Conservation (phyloP, 257 asterid species). For the Ocimum tenuiflorum region DNA sequence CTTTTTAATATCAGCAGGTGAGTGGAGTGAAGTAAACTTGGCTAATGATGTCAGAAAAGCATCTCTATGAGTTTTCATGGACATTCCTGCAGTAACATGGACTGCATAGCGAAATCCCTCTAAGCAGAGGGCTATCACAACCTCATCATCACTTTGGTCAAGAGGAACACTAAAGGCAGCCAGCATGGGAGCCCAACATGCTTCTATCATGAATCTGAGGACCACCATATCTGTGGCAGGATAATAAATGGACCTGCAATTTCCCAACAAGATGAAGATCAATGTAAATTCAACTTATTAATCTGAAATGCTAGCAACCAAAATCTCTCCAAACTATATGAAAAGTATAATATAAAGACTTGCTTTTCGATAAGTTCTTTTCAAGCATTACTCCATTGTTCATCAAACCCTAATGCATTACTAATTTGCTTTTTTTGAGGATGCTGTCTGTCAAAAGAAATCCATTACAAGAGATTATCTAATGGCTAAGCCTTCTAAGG, state of each 20-base stretch:
- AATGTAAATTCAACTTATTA: constrained; percentile 11
- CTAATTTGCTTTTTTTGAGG: neutral
- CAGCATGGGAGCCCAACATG: constrained; percentile 99
- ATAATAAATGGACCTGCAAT: constrained; percentile 88
- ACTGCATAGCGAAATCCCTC: constrained; percentile 85
- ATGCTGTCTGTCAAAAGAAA: neutral
- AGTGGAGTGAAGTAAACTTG: constrained; percentile 92
- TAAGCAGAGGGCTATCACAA: constrained; percentile 68
- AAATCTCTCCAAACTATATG: constrained; percentile 6
- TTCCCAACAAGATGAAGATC: constrained; percentile 27
- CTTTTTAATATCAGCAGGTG: constrained; percentile 95
- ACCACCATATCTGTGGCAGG: constrained; percentile 92
- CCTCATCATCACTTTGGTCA: constrained; percentile 83
- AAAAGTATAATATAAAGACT: neutral
- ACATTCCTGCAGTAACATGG: constrained; percentile 96
- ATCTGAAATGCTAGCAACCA: constrained; percentile 11
- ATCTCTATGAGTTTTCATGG: constrained; percentile 98
- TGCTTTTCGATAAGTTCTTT: neutral
- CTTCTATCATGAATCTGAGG: constrained; percentile 96
- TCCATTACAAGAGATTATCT: neutral
- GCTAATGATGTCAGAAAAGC: constrained; percentile 96
- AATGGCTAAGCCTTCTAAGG: constrained; percentile 2
- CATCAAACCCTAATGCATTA: constrained; percentile 1
- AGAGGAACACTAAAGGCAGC: constrained; percentile 99
- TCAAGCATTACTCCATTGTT: neutral